phyloP scores from a whole-genome alignment of 2,329 filamentous ascomycete species.

The Cercospora brassicicola region DNA sequence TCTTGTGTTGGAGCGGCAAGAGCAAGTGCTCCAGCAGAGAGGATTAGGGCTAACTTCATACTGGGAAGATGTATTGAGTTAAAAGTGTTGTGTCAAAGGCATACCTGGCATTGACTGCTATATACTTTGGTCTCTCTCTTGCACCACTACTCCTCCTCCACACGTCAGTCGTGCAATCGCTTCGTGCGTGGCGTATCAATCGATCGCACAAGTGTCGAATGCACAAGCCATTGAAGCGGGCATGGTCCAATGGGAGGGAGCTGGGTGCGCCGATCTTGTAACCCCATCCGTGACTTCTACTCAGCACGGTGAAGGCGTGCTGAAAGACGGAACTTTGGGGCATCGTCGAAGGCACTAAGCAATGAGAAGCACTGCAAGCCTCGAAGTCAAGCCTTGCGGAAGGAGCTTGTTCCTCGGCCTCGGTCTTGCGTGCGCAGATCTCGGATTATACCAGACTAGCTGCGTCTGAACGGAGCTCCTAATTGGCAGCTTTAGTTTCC shows the following conservation, averaged over 20 bases:
- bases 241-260: background rate
- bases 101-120: background rate
- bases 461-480: background rate
- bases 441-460: conserved; percentile 5
- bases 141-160: background rate
- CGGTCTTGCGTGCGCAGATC: background rate
- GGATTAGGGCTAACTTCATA: conserved; percentile 23
- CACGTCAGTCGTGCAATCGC: background rate
- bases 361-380: conserved; percentile 6
- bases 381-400: background rate
- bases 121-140: background rate
- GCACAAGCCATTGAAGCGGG: background rate
- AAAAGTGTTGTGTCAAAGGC: background rate
- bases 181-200: background rate
- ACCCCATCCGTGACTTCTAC: background rate
- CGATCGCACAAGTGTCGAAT: background rate
- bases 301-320: background rate
- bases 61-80: conserved; percentile 2
- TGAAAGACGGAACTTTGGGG: background rate
- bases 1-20: conserved; percentile 25
- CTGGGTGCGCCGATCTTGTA: background rate
- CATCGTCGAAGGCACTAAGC: background rate
- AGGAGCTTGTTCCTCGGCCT: conserved; percentile 1
- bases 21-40: conserved; percentile 24
- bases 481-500: background rate